These are phyloP conservation scores for Pelargonium fulgidum DNA, from an alignment of 441 rosid species.

Conservation along the genomic window DNA sequence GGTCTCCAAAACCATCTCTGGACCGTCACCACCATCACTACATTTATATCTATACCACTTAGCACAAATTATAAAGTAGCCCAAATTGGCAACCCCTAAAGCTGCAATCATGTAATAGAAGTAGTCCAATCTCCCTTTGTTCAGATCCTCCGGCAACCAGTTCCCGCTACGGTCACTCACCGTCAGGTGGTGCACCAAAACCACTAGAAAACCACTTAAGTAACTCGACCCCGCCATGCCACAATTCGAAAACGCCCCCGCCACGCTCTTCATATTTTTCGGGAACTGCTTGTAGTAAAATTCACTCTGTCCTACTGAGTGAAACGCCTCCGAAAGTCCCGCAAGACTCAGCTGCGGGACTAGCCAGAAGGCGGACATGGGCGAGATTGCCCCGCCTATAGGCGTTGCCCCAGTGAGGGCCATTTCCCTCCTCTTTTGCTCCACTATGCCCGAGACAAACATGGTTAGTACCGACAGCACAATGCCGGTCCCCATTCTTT, in stretches of 20 bases:
- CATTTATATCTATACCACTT: not conserved
- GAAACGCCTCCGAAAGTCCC: not conserved
- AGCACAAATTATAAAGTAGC: not conserved
- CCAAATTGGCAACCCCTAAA: not conserved
- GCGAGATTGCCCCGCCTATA: not conserved
- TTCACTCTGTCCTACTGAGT: not conserved
- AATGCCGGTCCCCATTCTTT: conserved; percentile 11
- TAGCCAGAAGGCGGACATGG: not conserved
- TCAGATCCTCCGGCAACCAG: not conserved
- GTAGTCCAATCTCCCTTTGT: not conserved
- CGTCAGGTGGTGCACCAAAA: not conserved
- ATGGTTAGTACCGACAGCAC: not conserved
- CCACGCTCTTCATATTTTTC: not conserved
- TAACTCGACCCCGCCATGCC: not conserved
- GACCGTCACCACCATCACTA: not conserved
- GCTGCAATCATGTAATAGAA: not conserved
- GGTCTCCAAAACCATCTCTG: not conserved
- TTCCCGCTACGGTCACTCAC: not conserved
- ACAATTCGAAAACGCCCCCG: not conserved
- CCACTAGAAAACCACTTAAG: not conserved
- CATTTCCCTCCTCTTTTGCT: not conserved
- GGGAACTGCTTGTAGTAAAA: conserved; percentile 1
- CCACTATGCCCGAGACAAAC: not conserved
- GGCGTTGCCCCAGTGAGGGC: not conserved
- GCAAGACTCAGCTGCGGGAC: not conserved